Base-by-base conservation (phyloP, 352 stramenopile species). In the Plasmopara halstedii region DNA sequence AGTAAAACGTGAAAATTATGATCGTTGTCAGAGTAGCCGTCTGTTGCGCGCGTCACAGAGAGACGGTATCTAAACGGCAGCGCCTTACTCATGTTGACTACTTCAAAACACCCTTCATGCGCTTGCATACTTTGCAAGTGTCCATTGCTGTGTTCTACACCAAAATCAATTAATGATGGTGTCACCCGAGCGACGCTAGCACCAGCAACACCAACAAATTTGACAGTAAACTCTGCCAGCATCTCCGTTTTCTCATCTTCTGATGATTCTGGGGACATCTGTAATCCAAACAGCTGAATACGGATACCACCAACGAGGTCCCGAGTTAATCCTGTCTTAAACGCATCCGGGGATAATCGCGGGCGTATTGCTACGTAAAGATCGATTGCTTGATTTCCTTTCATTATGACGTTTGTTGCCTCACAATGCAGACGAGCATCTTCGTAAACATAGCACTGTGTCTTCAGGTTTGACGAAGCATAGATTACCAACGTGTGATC, bases 361-460 rank as follows among this genome's bases (percentile, higher is more conserved):
- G 83, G 83, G 29, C 80, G 73, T 53, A 94, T 72, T 22, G 81
- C 83, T 9, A 88, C 67, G 41, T 73, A 94, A 15, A 94, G 62
- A 54, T 93, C 81, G 38, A 83, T 64, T 14, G 62, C 68, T 13
- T 73, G 49, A 42, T 79, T 83, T 2, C 81, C 81, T 42, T 68
- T 64, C 25, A 94, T 57, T 5, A 82, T 40, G n/a, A 93, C 74
- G 31, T 88, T 62, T 6, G 69, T 78, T 9, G 81, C 83, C 50
- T 94, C 81, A 27, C 65, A 69, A 48, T 85, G 69, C 11, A 94
- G 42, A 4, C 67, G 66, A 10, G 51, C 59, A 37, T 94, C 81
- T 53, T 92, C 79, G 38, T 83, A 94, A 5, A 94, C 80, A 42
- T 93, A 94, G 46, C 83, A 94, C 53, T 94, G 83, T 5, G 79